Conservation (phyloP, 2,329 filamentous ascomycete genomes). For the Lasiodiplodia theobromae region DNA sequence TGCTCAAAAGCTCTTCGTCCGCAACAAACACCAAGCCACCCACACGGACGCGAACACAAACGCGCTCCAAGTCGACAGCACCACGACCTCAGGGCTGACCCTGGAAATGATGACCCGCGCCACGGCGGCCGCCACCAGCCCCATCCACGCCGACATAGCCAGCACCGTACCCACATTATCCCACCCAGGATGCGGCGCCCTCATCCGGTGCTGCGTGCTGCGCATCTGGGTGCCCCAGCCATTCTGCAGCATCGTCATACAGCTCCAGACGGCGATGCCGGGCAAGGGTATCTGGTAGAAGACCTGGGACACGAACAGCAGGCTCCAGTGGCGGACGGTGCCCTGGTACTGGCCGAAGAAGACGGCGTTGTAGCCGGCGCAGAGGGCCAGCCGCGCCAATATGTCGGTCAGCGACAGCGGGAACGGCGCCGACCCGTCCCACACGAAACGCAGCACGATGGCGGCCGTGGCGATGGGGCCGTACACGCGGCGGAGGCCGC, state of each 20-base stretch:
- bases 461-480: conserved; percentile 31
- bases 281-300: conserved; percentile 48
- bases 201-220: neutral
- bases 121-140: neutral
- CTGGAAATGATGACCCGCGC: neutral
- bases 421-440: conserved; percentile 38
- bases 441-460: conserved; percentile 36
- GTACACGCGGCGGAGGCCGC: conserved; percentile 42
- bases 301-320: conserved; percentile 34
- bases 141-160: conserved; percentile 9
- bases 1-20: neutral
- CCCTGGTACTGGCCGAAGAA: conserved; percentile 37
- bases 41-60: neutral
- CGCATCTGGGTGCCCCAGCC: conserved; percentile 49
- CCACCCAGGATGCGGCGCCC: neutral
- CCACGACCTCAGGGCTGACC: neutral
- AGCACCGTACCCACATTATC: neutral
- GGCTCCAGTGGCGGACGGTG: conserved; percentile 29
- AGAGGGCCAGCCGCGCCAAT: conserved; percentile 34
- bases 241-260: conserved; percentile 44
- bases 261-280: conserved; percentile 46
- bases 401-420: conserved; percentile 42
- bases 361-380: conserved; percentile 34
- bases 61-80: neutral
- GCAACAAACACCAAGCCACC: neutral